Percentiles rank a stretch among this genome's conserved stretches.
Conservation (phyloP, 2,329 filamentous ascomycete genomes). For the Microascus cirrosus region DNA sequence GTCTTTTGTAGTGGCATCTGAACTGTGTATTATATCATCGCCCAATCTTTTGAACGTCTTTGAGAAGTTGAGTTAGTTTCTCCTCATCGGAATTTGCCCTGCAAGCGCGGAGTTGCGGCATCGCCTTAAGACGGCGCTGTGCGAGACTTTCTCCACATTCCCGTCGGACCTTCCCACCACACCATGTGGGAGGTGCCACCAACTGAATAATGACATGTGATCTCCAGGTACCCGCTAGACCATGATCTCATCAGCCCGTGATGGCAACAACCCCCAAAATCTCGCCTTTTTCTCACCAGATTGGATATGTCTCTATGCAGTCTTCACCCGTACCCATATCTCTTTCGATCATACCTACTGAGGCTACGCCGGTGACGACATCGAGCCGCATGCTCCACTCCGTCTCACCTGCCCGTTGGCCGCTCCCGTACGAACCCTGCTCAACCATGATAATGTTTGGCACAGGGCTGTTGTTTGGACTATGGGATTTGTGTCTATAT, state of each 20-base stretch:
- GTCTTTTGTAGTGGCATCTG: not conserved
- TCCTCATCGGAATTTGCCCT: no score
- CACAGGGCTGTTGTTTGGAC: slow-evolving; percentile 31
- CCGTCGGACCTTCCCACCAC: not conserved
- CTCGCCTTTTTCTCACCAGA: not conserved
- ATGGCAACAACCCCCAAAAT: not conserved
- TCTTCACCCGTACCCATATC: not conserved
- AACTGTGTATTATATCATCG: not conserved
- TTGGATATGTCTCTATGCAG: not conserved
- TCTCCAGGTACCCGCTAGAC: not conserved
- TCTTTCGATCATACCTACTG: not conserved
- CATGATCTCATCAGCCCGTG: not conserved
- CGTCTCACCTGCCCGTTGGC: not conserved
- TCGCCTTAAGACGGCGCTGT: not conserved
- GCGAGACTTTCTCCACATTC: not conserved
- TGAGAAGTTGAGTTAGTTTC: no score
- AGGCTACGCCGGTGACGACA: not conserved
- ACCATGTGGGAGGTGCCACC: not conserved
- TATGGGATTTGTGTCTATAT: slow-evolving; percentile 50
- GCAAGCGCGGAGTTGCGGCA: no score
- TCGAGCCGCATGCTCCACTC: not conserved
- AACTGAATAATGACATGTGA: not conserved
- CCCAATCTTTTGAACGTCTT: not conserved
- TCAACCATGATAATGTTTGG: slow-evolving; percentile 10
- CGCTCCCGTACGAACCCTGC: not conserved